Evolutionary conservation across 1,284 basidiomycete species (phyloP), one percentile per base, ranked within the genome.

Genomic region (Peniophora sp.): DNA sequence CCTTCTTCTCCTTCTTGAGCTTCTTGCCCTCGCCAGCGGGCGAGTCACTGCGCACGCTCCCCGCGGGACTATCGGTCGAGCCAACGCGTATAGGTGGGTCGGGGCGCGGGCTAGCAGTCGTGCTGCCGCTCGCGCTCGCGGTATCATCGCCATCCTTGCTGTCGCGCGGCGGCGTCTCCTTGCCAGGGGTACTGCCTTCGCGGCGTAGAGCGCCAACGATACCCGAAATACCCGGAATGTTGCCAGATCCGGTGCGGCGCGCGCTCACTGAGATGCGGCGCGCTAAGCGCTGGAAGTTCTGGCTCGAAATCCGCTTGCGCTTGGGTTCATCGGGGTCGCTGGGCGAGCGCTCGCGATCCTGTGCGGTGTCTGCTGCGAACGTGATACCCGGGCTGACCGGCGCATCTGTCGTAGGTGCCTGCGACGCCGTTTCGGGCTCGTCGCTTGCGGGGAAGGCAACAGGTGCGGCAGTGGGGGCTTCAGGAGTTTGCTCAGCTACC

Each of bases 211-310:
- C 50, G 23, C 51, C 50, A 24, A 82, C 76, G 52, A 84, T 76
- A 32, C 27, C 27, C 16, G 38, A 6, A n/a, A 41, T n/a, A 20
- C 19, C 19, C 8, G 80, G 77, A 53, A 83, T 75, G 20, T 69
- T 65, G 17, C 74, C 64, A 20, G 72, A 79, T 32, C 80, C 78
- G 58, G 78, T 74, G 43, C 81, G 76, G 44, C 77, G 73, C 1
- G 79, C 76, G 0, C 78, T 79, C 36, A 88, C 64, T 12, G 87
- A 89, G 51, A 90, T 82, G 54, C 80, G 74, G 50, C 85, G 71
- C 17, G 87, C 87, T 43, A 90, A 64, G 25, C 85, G 77, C 64
- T 89, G 86, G 72, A 90, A 86, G 61, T 90, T 90, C 65, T 90
- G 87, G 22, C 86, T 85, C 11, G 85, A 83, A 51, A 86, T 88